Evolutionary conservation across 176 grass and related monocot genomes (phyloP).

Genomic region (Triticum urartu): DNA sequence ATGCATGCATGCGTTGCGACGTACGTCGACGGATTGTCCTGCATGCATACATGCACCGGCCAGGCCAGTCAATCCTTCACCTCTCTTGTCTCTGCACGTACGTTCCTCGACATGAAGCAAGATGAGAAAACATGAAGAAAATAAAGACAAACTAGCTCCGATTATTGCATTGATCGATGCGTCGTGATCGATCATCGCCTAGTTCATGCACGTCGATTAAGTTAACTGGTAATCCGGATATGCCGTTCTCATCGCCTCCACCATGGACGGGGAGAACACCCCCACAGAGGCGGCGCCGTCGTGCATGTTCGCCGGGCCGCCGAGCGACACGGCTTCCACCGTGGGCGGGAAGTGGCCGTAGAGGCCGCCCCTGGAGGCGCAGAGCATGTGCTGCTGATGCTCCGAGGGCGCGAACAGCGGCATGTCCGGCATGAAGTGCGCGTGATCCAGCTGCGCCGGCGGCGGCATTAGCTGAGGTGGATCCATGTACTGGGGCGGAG

Average conservation of each 20-base stretch:
- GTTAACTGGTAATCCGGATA: conserved; percentile 18
- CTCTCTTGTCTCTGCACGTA: conserved; percentile 12
- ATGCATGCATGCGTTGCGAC: neutral
- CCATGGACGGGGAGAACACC: conserved; percentile 41
- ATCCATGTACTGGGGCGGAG: conserved; percentile 11
- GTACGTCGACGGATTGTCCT: neutral
- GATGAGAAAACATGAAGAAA: neutral
- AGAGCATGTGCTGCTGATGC: conserved; percentile 21
- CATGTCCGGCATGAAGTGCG: conserved; percentile 47
- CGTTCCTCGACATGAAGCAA: neutral
- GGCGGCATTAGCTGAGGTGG: conserved; percentile 31
- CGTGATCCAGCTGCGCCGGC: neutral
- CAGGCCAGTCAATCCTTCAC: conserved; percentile 15
- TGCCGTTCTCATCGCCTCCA: conserved; percentile 25
- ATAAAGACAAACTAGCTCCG: neutral
- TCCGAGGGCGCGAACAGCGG: conserved; percentile 34
- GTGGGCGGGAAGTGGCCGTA: conserved; percentile 23
- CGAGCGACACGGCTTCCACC: conserved; percentile 6
- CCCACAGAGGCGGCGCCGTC: neutral
- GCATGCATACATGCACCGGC: neutral
- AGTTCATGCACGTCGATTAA: neutral
- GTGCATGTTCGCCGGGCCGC: conserved; percentile 15
- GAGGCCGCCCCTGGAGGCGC: conserved; percentile 29
- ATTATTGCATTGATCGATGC: conserved; percentile 26
- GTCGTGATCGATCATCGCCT: neutral